phyloP scores from a whole-genome alignment of 176 grass and related monocot genomes.

The Triticum dicoccoides region DNA sequence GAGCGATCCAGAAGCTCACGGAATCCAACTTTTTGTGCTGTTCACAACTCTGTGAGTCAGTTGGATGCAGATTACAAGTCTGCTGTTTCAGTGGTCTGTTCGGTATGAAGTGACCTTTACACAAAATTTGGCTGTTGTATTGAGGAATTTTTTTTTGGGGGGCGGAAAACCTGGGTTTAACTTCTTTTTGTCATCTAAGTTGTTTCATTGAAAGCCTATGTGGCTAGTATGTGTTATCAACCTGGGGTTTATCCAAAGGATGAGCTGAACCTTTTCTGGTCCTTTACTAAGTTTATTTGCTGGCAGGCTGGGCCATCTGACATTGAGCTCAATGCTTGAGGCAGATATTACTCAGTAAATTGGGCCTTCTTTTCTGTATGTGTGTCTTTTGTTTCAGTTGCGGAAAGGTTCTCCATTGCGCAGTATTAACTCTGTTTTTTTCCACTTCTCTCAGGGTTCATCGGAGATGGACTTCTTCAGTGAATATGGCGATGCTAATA shows the following conservation, averaged over 20 bases:
- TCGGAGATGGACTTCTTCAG: constrained; percentile 91
- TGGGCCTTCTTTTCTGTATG: neutral
- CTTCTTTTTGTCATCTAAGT: neutral
- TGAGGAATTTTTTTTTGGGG: neutral
- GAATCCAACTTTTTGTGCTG: neutral
- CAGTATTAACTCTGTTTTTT: constrained; percentile 1
- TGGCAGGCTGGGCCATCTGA: constrained; percentile 3
- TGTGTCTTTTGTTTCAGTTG: neutral
- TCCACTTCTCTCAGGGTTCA: constrained; percentile 60
- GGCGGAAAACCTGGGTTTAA: neutral
- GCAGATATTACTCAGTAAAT: constrained; percentile 19
- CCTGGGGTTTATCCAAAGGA: neutral
- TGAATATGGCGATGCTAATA: constrained; percentile 86
- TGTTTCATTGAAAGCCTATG: constrained; percentile 14
- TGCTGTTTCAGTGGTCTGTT: constrained; percentile 19
- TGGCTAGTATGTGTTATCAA: constrained; percentile 2
- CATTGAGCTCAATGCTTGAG: constrained; percentile 8
- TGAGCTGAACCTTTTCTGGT: neutral
- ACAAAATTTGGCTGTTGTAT: neutral
- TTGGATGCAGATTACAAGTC: constrained; percentile 8
- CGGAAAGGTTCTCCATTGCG: neutral
- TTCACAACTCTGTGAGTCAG: neutral
- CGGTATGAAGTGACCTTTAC: neutral
- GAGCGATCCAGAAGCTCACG: neutral
- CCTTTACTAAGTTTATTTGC: neutral